Percentiles rank a stretch among this genome's conserved stretches.
phyloP scores from a whole-genome alignment of 805 yeast species.

The Zygosaccharomyces bisporus region DNA sequence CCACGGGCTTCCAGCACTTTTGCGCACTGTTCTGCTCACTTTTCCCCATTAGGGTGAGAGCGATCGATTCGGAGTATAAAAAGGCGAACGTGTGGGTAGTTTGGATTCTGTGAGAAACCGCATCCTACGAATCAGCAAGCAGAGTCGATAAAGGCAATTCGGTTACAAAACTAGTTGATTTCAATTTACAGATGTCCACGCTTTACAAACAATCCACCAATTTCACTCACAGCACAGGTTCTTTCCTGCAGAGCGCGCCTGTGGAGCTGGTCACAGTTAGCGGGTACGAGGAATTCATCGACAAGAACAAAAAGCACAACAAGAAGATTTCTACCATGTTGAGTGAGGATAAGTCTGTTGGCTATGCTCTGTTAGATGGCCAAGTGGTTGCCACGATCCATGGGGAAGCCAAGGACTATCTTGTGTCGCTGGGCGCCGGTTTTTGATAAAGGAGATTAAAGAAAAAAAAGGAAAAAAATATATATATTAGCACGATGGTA shows the following conservation, averaged over 20 bases:
- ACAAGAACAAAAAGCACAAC: conserved; percentile 32
- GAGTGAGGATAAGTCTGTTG: conserved; percentile 35
- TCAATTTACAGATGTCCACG: conserved; percentile 9
- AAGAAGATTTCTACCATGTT: conserved; percentile 37
- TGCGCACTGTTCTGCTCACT: conserved; percentile 1
- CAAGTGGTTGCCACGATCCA: conserved; percentile 40
- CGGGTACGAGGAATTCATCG: conserved; percentile 40
- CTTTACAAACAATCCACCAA: conserved; percentile 26
- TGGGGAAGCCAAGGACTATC: conserved; percentile 37
- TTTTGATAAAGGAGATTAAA: not conserved
- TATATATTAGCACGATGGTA: not conserved
- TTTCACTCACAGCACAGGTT: conserved; percentile 31
- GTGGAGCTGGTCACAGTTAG: conserved; percentile 40
- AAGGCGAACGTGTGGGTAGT: conserved; percentile 1
- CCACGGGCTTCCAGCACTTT: not conserved
- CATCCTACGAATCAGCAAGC: too few relatives aligned
- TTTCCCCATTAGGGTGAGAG: conserved; percentile 2
- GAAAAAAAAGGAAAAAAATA: too few relatives aligned
- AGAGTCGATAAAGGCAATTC: not conserved
- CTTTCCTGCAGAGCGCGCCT: conserved; percentile 36
- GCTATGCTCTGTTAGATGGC: conserved; percentile 36
- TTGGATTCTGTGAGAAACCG: too few relatives aligned
- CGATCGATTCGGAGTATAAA: conserved; percentile 7
- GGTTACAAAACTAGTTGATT: not conserved
- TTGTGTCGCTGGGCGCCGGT: conserved; percentile 23